Base-by-base conservation (phyloP, 2,329 filamentous ascomycete species). In the Hypoxylon sp. region DNA sequence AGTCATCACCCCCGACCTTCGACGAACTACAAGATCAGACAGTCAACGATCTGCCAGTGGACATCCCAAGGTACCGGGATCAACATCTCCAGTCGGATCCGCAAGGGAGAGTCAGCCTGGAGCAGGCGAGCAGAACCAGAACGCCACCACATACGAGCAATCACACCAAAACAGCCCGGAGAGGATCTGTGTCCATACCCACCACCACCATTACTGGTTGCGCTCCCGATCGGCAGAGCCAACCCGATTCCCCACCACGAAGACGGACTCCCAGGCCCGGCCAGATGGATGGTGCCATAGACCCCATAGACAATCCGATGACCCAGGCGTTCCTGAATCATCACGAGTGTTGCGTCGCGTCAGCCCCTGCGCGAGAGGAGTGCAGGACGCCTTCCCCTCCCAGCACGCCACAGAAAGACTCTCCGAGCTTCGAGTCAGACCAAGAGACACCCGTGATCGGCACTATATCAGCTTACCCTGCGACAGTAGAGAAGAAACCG, bases 161-260 rank as follows among this genome's bases (percentile, higher is more conserved):
- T 31, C 47, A 34, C 25, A 32, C 32, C 47, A 45, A 42, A 26
- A 44, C 49, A 21, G 25, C 17, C 32, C 59, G 20, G 50, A 56
- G 30, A 59, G 62, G 55, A 62, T 79, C 57, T 82, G 81, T 61
- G 59, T 82, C 50, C 81, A 84, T 65, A 81, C 77, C 57, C 82
- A 85, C 61, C 80, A 85, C 61, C 81, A 84, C 66, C 81, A 84
- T 70, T 84, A 84, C 72, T 84, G 81, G 81, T 55, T 77, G 57
- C 71, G 72, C 48, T 70, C 74, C 26, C 65, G 50, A 38, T 54
- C 63, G 19, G 49, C 53, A 42, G 56, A 59, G 15, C 59, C 59
- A 27, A 38, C 41, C 47, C 36, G 47, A 17, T 27, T 34, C 16
- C 5, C 29, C 7, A 43, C 52, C 32, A 25, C 38, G 31, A 20